Evolutionary conservation across 192 early-diverging fungal species (phyloP).

Genomic region (Linnemannia exigua): DNA sequence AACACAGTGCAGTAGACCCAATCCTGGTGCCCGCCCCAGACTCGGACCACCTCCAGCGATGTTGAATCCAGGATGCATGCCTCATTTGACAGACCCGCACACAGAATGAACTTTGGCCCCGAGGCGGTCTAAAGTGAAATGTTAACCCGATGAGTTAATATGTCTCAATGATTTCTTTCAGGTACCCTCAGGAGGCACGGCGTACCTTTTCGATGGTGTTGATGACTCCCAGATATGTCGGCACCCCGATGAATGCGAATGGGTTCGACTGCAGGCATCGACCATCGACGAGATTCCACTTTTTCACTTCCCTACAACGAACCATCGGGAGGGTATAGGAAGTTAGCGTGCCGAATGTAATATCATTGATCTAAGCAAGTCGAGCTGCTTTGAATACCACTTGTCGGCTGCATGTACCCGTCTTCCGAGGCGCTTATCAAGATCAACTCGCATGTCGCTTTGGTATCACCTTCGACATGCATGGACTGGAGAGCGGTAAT

Average conservation of each 20-base stretch:
- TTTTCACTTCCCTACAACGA: slow-evolving; percentile 59
- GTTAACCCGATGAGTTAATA: not conserved
- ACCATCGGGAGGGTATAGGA: too few relatives aligned
- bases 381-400: not conserved
- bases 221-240: slow-evolving; percentile 61
- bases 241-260: slow-evolving; percentile 62
- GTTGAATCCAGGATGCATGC: slow-evolving; percentile 65
- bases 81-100: slow-evolving; percentile 66
- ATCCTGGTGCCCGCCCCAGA: slow-evolving; percentile 71
- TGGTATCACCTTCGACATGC: slow-evolving; percentile 57
- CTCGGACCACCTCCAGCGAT: slow-evolving; percentile 66
- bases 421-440: slow-evolving; percentile 69
- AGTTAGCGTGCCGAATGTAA: not conserved
- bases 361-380: not conserved
- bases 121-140: slow-evolving; percentile 6
- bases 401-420: slow-evolving; percentile 56
- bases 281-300: slow-evolving; percentile 67
- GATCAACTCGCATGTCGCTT: slow-evolving; percentile 59
- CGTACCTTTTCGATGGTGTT: slow-evolving; percentile 40
- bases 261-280: slow-evolving; percentile 62
- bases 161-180: not conserved
- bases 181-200: not conserved
- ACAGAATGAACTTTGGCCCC: slow-evolving; percentile 63
- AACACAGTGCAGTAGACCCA: slow-evolving; percentile 68
- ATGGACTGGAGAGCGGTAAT: slow-evolving; percentile 61